Evolutionary conservation across 2,329 filamentous ascomycete species (phyloP).

Genomic region (Phialophora macrospora): DNA sequence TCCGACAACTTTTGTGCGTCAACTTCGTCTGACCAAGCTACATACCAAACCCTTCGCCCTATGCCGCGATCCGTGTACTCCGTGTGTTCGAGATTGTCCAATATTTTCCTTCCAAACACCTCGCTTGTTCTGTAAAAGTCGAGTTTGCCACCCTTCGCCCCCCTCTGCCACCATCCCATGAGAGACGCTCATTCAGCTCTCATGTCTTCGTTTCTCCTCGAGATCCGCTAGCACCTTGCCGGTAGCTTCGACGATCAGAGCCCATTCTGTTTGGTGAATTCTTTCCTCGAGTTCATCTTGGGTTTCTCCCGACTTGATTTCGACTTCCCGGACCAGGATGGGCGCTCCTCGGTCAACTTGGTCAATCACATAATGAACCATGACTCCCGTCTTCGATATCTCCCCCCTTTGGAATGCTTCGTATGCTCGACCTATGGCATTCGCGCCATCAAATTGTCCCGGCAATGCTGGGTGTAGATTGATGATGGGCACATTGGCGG

Average conservation of each 20-base stretch:
- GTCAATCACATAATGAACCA: slow-evolving; percentile 82
- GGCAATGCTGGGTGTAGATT: slow-evolving; percentile 80
- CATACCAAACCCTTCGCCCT: background rate
- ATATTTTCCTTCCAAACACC: slow-evolving; percentile 16
- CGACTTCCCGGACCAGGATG: slow-evolving; percentile 72
- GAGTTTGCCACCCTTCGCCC: background rate
- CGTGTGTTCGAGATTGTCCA: slow-evolving; percentile 5
- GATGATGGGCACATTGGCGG: slow-evolving; percentile 69
- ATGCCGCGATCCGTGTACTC: background rate
- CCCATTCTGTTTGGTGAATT: slow-evolving; percentile 78
- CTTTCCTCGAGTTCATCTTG: slow-evolving; percentile 70
- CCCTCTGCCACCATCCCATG: background rate
- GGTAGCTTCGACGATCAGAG: slow-evolving; percentile 77
- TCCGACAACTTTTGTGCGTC: background rate
- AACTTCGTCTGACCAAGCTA: background rate
- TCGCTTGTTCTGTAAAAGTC: slow-evolving; percentile 13
- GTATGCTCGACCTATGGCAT: slow-evolving; percentile 79
- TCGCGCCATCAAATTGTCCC: slow-evolving; percentile 75
- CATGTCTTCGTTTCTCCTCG: slow-evolving; percentile 27
- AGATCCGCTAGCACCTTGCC: slow-evolving; percentile 52
- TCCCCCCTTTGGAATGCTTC: slow-evolving; percentile 72
- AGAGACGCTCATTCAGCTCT: slow-evolving; percentile 14
- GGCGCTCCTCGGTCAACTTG: slow-evolving; percentile 81
- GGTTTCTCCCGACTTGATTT: slow-evolving; percentile 66
- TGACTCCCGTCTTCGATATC: slow-evolving; percentile 74